These are phyloP conservation scores for Fusarium tuaranense DNA, from an alignment of 2,329 filamentous ascomycete genomes.

Conservation along the genomic window DNA sequence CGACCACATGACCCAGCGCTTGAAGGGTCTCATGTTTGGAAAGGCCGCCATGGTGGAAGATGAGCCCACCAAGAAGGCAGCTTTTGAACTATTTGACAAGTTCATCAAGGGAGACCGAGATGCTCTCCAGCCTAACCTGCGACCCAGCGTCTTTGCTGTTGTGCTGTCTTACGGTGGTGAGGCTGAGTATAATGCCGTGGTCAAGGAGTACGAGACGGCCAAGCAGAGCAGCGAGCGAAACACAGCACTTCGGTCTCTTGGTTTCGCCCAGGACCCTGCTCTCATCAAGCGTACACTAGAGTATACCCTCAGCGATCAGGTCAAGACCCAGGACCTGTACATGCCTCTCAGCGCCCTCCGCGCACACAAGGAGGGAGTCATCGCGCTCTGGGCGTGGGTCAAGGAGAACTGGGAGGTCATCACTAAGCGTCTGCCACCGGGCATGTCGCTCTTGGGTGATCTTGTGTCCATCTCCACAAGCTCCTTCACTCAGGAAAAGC, in stretches of 20 bases:
- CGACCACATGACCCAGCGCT: slow-evolving; percentile 91
- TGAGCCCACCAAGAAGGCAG: slow-evolving; percentile 79
- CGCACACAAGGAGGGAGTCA: slow-evolving; percentile 80
- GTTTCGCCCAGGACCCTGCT: slow-evolving; percentile 80
- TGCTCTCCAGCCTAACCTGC: slow-evolving; percentile 92
- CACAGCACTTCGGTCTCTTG: slow-evolving; percentile 85
- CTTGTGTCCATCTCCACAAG: slow-evolving; percentile 86
- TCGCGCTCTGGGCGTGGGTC: slow-evolving; percentile 86
- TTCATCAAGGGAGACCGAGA: slow-evolving; percentile 82
- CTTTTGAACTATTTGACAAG: slow-evolving; percentile 90
- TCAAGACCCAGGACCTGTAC: slow-evolving; percentile 96
- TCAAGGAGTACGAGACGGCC: slow-evolving; percentile 46
- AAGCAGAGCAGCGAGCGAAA: slow-evolving; percentile 91
- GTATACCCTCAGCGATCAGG: slow-evolving; percentile 80
- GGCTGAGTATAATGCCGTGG: slow-evolving; percentile 51
- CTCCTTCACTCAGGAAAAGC: slow-evolving; percentile 81
- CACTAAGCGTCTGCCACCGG: slow-evolving; percentile 84
- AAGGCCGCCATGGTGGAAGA: slow-evolving; percentile 86
- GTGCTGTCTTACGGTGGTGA: slow-evolving; percentile 85
- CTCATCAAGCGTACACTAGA: slow-evolving; percentile 85
- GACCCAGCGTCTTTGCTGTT: slow-evolving; percentile 87
- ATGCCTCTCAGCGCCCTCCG: slow-evolving; percentile 85
- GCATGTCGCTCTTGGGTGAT: slow-evolving; percentile 84
- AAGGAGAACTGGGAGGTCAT: slow-evolving; percentile 90
- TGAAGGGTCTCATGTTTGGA: slow-evolving; percentile 92